Evolutionary conservation across 441 rosid species (phyloP).

Genomic region (Jatropha podagrica): DNA sequence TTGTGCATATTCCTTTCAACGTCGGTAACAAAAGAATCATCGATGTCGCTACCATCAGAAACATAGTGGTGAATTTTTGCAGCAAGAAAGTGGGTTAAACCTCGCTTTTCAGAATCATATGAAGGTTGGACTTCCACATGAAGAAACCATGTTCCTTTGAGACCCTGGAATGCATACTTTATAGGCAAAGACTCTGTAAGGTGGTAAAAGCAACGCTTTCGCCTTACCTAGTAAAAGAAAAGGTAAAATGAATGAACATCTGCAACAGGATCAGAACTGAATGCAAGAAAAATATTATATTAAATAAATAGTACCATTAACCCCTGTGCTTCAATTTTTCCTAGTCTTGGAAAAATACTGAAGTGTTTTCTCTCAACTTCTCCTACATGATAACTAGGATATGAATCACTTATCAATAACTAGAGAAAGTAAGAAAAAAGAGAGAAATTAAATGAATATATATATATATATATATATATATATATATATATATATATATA

Average conservation of each 20-base stretch:
- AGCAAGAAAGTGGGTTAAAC: background rate
- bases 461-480: too few species aligned
- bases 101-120: slow-evolving; percentile 16
- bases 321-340: slow-evolving; percentile 48
- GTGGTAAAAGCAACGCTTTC: slow-evolving; percentile 38
- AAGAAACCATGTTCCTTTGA: slow-evolving; percentile 44
- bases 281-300: background rate
- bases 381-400: slow-evolving; percentile 38
- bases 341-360: slow-evolving; percentile 41
- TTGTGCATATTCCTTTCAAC: background rate
- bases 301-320: slow-evolving; percentile 45
- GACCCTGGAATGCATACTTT: slow-evolving; percentile 45
- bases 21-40: slow-evolving; percentile 1
- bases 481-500: too few species aligned
- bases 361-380: slow-evolving; percentile 49
- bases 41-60: slow-evolving; percentile 6
- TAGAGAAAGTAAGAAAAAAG: too few species aligned
- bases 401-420: slow-evolving; percentile 1
- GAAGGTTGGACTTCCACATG: slow-evolving; percentile 29
- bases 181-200: slow-evolving; percentile 45
- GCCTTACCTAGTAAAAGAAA: slow-evolving; percentile 43
- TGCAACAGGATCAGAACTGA: slow-evolving; percentile 6
- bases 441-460: background rate
- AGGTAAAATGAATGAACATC: background rate
- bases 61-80: slow-evolving; percentile 11